Conservation (phyloP, 139 green algal species). For the Picochlorum sp. region DNA sequence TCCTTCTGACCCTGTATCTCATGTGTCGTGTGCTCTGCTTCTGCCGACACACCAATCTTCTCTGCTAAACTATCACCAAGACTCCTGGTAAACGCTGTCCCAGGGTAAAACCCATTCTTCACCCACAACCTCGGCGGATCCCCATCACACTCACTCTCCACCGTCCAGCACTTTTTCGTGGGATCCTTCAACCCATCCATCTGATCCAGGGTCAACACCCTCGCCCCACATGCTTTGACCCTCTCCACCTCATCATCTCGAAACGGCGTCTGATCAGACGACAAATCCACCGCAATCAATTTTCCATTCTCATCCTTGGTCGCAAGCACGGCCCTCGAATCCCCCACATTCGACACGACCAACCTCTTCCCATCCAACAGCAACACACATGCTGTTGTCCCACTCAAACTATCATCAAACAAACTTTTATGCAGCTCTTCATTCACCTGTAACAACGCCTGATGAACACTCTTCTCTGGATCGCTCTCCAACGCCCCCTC, state of each 20-base stretch:
- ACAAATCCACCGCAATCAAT: slow-evolving; percentile 33
- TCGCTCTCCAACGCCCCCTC: slow-evolving; percentile 21
- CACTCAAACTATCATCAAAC: slow-evolving; percentile 63
- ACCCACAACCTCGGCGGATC: slow-evolving; percentile 90
- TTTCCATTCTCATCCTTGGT: slow-evolving; percentile 25
- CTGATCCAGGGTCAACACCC: slow-evolving; percentile 90
- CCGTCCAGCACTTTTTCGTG: slow-evolving; percentile 51
- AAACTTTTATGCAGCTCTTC: slow-evolving; percentile 55
- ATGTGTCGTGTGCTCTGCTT: slow-evolving; percentile 67
- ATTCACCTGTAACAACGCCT: slow-evolving; percentile 69
- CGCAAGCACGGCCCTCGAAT: slow-evolving; percentile 76
- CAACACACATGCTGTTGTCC: slow-evolving; percentile 76
- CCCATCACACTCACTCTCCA: slow-evolving; percentile 76
- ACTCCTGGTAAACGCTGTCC: slow-evolving; percentile 91
- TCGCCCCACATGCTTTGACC: slow-evolving; percentile 70
- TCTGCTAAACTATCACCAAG: slow-evolving; percentile 86
- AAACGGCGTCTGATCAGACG: slow-evolving; percentile 81
- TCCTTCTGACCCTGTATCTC: slow-evolving; percentile 43
- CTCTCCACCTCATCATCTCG: slow-evolving; percentile 78
- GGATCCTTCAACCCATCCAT: slow-evolving; percentile 66
- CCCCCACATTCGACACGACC: slow-evolving; percentile 85
- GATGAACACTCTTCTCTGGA: slow-evolving; percentile 30
- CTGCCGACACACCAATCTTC: slow-evolving; percentile 79
- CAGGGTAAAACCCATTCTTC: slow-evolving; percentile 73
- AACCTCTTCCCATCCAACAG: slow-evolving; percentile 57